A percentile compares a stretch with the other conserved stretches of the same genome.
Conservation (phyloP, 78 protist genomes). For the Diacronema lutheri region DNA sequence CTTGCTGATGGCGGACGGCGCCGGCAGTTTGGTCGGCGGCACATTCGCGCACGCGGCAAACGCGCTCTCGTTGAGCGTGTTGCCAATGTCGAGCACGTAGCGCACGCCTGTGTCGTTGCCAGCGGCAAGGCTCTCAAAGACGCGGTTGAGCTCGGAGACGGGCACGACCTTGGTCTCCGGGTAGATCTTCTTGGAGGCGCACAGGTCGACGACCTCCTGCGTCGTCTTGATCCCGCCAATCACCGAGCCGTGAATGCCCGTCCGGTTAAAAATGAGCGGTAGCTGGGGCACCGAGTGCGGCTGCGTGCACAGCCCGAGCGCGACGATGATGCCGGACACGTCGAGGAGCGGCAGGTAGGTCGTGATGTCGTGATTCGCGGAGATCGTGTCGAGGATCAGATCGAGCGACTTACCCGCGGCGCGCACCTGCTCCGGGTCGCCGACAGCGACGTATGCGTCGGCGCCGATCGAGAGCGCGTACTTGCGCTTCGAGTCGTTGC, state of each 20-base stretch:
- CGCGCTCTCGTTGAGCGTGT: not conserved
- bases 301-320: not conserved
- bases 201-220: slow-evolving; percentile 16
- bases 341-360: not conserved
- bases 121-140: too few species aligned
- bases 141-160: not conserved
- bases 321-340: not conserved
- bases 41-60: not conserved
- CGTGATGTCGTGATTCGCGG: not conserved
- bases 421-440: not conserved
- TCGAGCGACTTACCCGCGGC: not conserved
- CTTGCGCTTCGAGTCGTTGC: not conserved
- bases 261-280: too few species aligned
- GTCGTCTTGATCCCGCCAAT: not conserved
- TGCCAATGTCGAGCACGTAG: slow-evolving; percentile 9
- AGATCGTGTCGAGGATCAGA: slow-evolving; percentile 1
- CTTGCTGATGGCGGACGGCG: too few species aligned
- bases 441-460: not conserved
- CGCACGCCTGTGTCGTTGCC: not conserved
- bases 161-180: not conserved
- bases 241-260: not conserved
- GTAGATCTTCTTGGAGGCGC: not conserved
- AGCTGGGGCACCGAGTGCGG: too few species aligned
- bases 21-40: too few species aligned
- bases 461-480: slow-evolving; percentile 3